Evolutionary conservation across 2,329 filamentous ascomycete genomes (phyloP), one percentile per base, ranked within the genome.

Genomic region (Verruconis gallopava): DNA sequence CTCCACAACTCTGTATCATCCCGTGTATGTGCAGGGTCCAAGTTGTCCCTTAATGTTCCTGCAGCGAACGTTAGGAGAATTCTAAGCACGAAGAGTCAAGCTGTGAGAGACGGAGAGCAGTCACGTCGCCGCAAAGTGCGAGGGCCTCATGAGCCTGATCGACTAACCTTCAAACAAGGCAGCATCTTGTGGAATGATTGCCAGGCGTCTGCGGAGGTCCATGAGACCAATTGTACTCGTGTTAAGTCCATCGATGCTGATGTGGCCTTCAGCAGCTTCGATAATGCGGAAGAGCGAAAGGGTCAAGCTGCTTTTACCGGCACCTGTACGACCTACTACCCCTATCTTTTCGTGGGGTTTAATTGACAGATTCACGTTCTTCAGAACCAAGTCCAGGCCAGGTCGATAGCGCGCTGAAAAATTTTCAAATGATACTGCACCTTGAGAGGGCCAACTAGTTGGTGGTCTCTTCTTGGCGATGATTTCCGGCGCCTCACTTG

Each of bases 1-100:
- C 83, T 93, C 91, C 91, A 98, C 22, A 98, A 70, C 58, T 96
- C 91, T 4, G 88, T 94, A 61, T 98, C 93, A 61, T 95, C 89
- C 56, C 94, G 88, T 42, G 93, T 85, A 58, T 94, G 84, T 20
- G 82, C 85, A 18, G 93, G 93, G 58, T 98, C 91, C 30, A 96
- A 73, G 56, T 98, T 98, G 62, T 98, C 91, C 50, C 91, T 77
- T 48, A 98, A 75, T 5, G 82, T 88, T 9, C 25, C 25, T 30
- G 25, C n/a, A n/a, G n/a, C n/a, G n/a, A n/a, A n/a, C n/a, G n/a
- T n/a, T n/a, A n/a, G n/a, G n/a, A n/a, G n/a, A n/a, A n/a, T n/a
- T n/a, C n/a, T n/a, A n/a, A n/a, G n/a, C n/a, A n/a, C n/a, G n/a
- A n/a, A n/a, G n/a, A n/a, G n/a, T n/a, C n/a, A n/a, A n/a, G n/a